A percentile compares a stretch with the other conserved stretches of the same genome.
These are phyloP conservation scores for Noccaea caerulescens DNA, from an alignment of 345 rosid species.

Conservation along the genomic window DNA sequence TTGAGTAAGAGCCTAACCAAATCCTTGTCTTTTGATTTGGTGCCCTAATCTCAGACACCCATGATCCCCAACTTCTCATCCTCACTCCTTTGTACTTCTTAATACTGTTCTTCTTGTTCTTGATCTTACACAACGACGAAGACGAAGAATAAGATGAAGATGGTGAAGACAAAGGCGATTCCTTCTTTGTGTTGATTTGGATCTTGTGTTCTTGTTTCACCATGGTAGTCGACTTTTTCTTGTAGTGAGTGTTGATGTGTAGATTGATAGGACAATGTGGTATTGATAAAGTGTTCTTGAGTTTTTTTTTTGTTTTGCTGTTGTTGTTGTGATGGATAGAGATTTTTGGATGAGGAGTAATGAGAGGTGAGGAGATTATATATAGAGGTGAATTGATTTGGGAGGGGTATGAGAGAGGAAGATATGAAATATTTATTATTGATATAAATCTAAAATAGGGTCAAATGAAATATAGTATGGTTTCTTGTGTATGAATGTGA, in stretches of 20 bases:
- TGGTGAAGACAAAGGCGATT: conserved; percentile 23
- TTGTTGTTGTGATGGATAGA: conserved; percentile 14
- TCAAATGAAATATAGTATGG: conserved; percentile 42
- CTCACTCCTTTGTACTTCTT: conserved; percentile 95
- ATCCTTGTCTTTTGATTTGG: conserved; percentile 96
- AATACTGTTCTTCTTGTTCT: conserved; percentile 51
- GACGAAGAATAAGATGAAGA: conserved; percentile 25
- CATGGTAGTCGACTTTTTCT: conserved; percentile 19
- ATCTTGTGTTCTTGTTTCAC: conserved; percentile 43
- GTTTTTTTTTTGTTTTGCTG: neutral
- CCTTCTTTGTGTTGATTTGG: conserved; percentile 21
- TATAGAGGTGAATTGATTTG: conserved; percentile 26
- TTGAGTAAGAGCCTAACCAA: conserved; percentile 97
- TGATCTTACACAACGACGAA: conserved; percentile 28
- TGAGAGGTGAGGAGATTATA: conserved; percentile 34
- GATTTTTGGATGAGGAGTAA: conserved; percentile 27
- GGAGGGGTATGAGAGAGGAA: conserved; percentile 25
- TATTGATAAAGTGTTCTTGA: conserved; percentile 22
- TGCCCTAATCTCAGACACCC: conserved; percentile 97
- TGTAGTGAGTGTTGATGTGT: neutral
- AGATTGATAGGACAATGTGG: conserved; percentile 8
- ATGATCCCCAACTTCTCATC: conserved; percentile 99
- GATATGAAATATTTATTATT: conserved; percentile 20
- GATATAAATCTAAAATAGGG: conserved; percentile 36
- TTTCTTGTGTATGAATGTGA: conserved; percentile 44